Percentiles rank a stretch among this genome's conserved stretches.
These are phyloP conservation scores for Rickenella mellea DNA, from an alignment of 768 basidiomycete genomes.

Conservation along the genomic window DNA sequence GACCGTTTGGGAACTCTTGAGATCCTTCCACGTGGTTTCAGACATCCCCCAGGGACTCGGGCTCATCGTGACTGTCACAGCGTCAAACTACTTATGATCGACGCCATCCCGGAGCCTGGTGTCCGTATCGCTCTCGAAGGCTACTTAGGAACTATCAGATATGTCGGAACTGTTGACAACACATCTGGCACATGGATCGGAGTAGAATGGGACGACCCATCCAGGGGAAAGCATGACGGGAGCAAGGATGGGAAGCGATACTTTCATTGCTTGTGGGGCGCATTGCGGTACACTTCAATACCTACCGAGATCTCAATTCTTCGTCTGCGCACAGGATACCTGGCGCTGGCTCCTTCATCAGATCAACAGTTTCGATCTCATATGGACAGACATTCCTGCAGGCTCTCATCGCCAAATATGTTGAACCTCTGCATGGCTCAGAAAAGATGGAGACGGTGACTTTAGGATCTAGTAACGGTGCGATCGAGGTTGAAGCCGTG, in stretches of 20 bases:
- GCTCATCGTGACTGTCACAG: constrained; percentile 18
- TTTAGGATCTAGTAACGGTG: constrained; percentile 74
- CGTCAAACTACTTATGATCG: too few species aligned
- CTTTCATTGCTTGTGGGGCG: constrained; percentile 65
- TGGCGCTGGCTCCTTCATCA: constrained; percentile 72
- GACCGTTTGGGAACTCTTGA: too few species aligned
- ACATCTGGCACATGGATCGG: constrained; percentile 79
- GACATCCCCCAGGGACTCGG: constrained; percentile 10
- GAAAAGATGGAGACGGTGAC: constrained; percentile 49
- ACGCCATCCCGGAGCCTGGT: too few species aligned
- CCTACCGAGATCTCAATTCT: constrained; percentile 2
- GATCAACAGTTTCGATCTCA: constrained; percentile 46
- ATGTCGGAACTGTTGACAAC: constrained; percentile 51
- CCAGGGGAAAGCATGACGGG: constrained; percentile 84
- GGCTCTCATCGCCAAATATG: constrained; percentile 71
- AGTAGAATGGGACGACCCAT: constrained; percentile 90
- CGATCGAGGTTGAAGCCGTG: constrained; percentile 82
- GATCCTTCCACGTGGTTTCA: background rate
- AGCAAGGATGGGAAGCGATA: constrained; percentile 67
- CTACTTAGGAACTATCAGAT: constrained; percentile 62
- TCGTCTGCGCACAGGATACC: constrained; percentile 32
- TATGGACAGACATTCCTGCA: constrained; percentile 66
- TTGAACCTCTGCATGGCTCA: constrained; percentile 49
- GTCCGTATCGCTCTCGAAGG: constrained; percentile 47
- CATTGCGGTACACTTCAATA: background rate